phyloP scores from a whole-genome alignment of 495 filamentous ascomycete genomes.

The Annulohypoxylon maeteangense region DNA sequence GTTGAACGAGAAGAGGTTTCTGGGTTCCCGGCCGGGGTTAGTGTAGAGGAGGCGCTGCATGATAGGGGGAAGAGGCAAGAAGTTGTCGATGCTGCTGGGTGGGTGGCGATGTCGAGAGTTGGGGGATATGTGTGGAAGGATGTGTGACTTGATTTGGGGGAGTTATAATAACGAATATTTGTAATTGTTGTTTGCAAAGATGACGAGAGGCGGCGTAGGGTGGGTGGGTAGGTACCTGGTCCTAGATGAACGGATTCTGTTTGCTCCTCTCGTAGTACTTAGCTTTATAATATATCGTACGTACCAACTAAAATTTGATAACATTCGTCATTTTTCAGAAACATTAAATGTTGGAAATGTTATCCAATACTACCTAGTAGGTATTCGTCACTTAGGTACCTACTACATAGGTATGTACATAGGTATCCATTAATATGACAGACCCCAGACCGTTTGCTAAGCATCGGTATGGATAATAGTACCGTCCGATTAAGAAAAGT shows the following conservation, averaged over 20 bases:
- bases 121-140: constrained; percentile 45
- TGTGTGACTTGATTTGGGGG: not conserved
- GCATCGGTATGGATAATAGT: constrained; percentile 19
- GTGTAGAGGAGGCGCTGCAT: constrained; percentile 63
- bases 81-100: constrained; percentile 51
- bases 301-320: not conserved
- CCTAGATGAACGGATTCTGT: not conserved
- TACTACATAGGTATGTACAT: not conserved
- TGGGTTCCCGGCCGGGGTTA: constrained; percentile 64
- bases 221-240: not conserved
- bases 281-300: not conserved
- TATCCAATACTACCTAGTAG: too few relatives aligned
- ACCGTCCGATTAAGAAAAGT: constrained; percentile 40
- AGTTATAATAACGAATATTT: not conserved
- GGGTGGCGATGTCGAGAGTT: constrained; percentile 48
- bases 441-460: constrained; percentile 21
- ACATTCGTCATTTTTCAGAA: too few relatives aligned
- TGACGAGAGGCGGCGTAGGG: not conserved
- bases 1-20: constrained; percentile 55
- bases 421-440: not conserved
- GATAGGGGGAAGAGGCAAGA: constrained; percentile 60
- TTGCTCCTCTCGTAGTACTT: not conserved
- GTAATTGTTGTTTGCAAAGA: not conserved
- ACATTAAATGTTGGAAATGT: not conserved
- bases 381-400: too few relatives aligned